A percentile compares a stretch with the other conserved stretches of the same genome.
Conservation (phyloP, 176 grass and related monocot species). For the Ensete ventricosum region DNA sequence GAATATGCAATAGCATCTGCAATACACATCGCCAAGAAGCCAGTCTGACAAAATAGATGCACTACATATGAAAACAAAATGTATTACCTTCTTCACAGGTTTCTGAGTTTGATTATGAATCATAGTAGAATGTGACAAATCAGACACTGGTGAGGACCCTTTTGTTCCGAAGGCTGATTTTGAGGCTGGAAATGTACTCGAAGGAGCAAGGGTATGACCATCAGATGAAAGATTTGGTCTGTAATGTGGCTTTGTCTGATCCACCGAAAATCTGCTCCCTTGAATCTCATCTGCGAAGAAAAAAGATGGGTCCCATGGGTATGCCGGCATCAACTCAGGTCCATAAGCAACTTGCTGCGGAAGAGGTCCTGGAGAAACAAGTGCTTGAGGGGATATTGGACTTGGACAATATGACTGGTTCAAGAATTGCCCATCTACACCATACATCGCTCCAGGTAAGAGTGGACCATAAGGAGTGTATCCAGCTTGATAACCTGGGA, state of each 20-base stretch:
- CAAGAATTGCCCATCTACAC: slow-evolving; percentile 53
- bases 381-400: slow-evolving; percentile 32
- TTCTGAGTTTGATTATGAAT: slow-evolving; percentile 33
- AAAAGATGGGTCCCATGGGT: slow-evolving; percentile 65
- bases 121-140: slow-evolving; percentile 17
- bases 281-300: slow-evolving; percentile 54
- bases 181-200: slow-evolving; percentile 27
- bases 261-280: slow-evolving; percentile 31
- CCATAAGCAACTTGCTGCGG: slow-evolving; percentile 48
- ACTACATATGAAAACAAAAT: slow-evolving; percentile 7
- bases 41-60: not conserved
- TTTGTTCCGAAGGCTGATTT: slow-evolving; percentile 1
- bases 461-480: slow-evolving; percentile 35
- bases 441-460: slow-evolving; percentile 37
- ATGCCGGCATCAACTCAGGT: slow-evolving; percentile 47
- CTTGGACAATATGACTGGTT: slow-evolving; percentile 45
- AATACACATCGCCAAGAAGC: not conserved
- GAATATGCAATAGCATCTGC: not conserved
- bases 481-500: slow-evolving; percentile 65
- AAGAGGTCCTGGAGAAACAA: slow-evolving; percentile 33
- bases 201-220: slow-evolving; percentile 29
- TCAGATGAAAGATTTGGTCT: slow-evolving; percentile 35
- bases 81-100: slow-evolving; percentile 57
- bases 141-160: slow-evolving; percentile 47
- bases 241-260: slow-evolving; percentile 40